Evolutionary conservation across 2,329 filamentous ascomycete species (phyloP).

Genomic region (Dendryphion nanum): DNA sequence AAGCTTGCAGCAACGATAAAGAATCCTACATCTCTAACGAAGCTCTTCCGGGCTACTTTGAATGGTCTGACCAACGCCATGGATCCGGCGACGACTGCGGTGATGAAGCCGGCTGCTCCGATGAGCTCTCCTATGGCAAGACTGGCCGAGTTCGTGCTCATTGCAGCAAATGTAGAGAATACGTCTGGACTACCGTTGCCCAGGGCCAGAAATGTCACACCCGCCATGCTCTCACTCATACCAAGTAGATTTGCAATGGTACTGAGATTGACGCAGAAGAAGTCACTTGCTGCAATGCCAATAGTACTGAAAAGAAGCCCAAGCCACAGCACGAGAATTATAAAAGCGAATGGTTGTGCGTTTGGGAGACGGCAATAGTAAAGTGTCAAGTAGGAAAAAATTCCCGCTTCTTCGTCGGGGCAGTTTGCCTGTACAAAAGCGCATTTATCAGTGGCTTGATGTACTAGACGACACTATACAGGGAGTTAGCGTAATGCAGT

Average conservation of each 20-base stretch:
- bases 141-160: conserved; percentile 95
- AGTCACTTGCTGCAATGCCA: conserved; percentile 95
- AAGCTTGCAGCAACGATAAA: conserved; percentile 86
- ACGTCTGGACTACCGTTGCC: conserved; percentile 98
- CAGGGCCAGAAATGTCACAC: conserved; percentile 94
- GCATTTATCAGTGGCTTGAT: conserved; percentile 75
- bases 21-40: conserved; percentile 87
- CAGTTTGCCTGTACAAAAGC: conserved; percentile 81
- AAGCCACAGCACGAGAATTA: conserved; percentile 77
- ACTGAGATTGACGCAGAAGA: conserved; percentile 95
- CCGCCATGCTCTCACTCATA: conserved; percentile 92
- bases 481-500: not conserved
- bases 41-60: conserved; percentile 83
- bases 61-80: conserved; percentile 98
- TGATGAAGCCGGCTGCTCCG: conserved; percentile 93
- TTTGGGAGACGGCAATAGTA: conserved; percentile 81
- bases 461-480: conserved; percentile 74
- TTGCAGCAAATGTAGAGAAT: conserved; percentile 97
- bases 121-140: conserved; percentile 94
- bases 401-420: conserved; percentile 81
- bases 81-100: conserved; percentile 89
- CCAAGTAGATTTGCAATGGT: conserved; percentile 87
- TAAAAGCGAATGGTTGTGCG: conserved; percentile 74
- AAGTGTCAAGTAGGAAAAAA: conserved; percentile 82
- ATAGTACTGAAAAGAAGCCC: conserved; percentile 92